These are phyloP conservation scores for Anethum foeniculum DNA, from an alignment of 140 eudicot genomes.

Conservation along the genomic window DNA sequence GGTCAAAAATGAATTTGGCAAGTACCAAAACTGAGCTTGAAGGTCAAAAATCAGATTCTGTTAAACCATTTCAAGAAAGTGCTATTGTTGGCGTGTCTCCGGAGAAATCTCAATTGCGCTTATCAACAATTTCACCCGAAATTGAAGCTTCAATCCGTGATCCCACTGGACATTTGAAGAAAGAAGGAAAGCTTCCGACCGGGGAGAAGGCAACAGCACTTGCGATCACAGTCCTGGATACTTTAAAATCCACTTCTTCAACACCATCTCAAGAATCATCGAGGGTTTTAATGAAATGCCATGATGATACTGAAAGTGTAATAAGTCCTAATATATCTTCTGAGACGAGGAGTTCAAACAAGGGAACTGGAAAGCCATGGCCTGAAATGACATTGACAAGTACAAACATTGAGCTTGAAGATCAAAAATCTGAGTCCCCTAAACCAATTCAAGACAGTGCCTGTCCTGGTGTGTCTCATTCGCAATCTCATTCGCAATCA, in stretches of 20 bases:
- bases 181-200: background rate
- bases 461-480: background rate
- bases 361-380: background rate
- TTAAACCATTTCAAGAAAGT: slow-evolving; percentile 25
- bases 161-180: background rate
- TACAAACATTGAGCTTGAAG: slow-evolving; percentile 25
- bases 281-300: slow-evolving; percentile 11
- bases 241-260: background rate
- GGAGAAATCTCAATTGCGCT: background rate
- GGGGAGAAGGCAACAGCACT: background rate
- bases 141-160: background rate
- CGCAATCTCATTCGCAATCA: slow-evolving; percentile 26
- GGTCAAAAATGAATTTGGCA: slow-evolving; percentile 19
- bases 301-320: slow-evolving; percentile 7
- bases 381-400: slow-evolving; percentile 23
- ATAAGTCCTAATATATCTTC: slow-evolving; percentile 15
- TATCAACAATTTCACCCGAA: background rate
- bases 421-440: slow-evolving; percentile 18
- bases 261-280: slow-evolving; percentile 27
- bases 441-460: slow-evolving; percentile 27
- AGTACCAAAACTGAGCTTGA: slow-evolving; percentile 26
- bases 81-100: background rate
- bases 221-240: background rate
- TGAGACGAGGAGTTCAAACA: slow-evolving; percentile 8
- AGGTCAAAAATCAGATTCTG: slow-evolving; percentile 18